phyloP scores from a whole-genome alignment of 208 protist species.

The Leishmania turanica region DNA sequence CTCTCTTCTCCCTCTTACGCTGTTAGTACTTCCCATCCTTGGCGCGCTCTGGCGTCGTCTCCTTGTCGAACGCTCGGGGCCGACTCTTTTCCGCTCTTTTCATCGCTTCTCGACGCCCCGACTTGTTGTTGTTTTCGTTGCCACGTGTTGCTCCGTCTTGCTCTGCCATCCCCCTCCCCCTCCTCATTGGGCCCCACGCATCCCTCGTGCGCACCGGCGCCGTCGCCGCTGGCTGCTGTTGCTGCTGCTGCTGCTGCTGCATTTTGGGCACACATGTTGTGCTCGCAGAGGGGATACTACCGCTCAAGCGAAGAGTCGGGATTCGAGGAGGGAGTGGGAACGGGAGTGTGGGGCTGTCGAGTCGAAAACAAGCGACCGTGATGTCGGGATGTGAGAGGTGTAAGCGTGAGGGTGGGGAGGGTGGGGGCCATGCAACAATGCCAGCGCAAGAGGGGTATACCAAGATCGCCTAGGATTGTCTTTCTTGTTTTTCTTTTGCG shows the following conservation, averaged over 20 bases:
- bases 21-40: neutral
- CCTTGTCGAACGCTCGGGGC: neutral
- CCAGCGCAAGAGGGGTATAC: neutral
- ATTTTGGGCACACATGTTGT: neutral
- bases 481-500: neutral
- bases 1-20: neutral
- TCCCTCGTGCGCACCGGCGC: neutral
- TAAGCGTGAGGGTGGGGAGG: neutral
- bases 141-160: neutral
- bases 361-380: neutral
- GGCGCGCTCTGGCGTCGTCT: constrained; percentile 6
- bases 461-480: neutral
- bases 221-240: neutral
- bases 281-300: neutral
- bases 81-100: constrained; percentile 1
- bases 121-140: too few species aligned
- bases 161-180: neutral
- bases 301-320: neutral
- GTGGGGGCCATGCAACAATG: neutral
- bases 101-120: neutral
- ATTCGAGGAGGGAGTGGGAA: neutral
- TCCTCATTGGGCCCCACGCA: neutral
- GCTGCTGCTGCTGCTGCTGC: neutral
- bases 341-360: neutral
- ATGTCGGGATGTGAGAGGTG: neutral